These are phyloP conservation scores for Inga laurina DNA, from an alignment of 306 rosid species.

Conservation along the genomic window DNA sequence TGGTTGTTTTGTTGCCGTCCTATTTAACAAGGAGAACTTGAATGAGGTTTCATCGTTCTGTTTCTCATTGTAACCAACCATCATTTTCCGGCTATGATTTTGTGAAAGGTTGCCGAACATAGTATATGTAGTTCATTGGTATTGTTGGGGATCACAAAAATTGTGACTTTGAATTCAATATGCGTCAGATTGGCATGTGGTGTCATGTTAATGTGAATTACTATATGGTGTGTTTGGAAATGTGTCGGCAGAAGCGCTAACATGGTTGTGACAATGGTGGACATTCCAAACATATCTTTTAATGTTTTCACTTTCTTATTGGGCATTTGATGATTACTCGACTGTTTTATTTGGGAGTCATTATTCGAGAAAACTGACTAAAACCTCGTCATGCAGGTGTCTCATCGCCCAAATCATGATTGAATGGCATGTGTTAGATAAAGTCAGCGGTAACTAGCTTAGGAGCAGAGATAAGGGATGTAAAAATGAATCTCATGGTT, in stretches of 20 bases:
- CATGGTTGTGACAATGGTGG: background rate
- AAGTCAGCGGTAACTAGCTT: slow-evolving; percentile 4
- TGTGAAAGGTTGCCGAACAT: background rate
- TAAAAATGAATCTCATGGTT: slow-evolving; percentile 12
- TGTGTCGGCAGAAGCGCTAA: background rate
- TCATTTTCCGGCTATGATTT: background rate
- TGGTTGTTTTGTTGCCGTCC: background rate
- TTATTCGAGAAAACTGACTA: background rate
- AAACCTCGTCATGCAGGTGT: slow-evolving; percentile 28
- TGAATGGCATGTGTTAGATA: background rate
- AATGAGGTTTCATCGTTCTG: background rate
- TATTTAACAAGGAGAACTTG: background rate
- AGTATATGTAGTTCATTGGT: background rate
- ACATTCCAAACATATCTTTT: background rate
- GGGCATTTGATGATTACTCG: slow-evolving; percentile 15
- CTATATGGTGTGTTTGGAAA: background rate
- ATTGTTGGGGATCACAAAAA: background rate
- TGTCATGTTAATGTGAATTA: background rate
- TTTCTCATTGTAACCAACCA: background rate
- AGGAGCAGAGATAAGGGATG: background rate
- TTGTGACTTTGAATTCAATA: slow-evolving; percentile 6
- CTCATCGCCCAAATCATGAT: slow-evolving; percentile 1
- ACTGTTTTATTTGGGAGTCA: background rate
- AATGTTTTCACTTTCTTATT: slow-evolving; percentile 5
- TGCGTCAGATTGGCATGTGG: background rate